A percentile compares a stretch with the other conserved stretches of the same genome.
These are phyloP conservation scores for Anethum foeniculum DNA, from an alignment of 140 eudicot genomes.

Conservation along the genomic window DNA sequence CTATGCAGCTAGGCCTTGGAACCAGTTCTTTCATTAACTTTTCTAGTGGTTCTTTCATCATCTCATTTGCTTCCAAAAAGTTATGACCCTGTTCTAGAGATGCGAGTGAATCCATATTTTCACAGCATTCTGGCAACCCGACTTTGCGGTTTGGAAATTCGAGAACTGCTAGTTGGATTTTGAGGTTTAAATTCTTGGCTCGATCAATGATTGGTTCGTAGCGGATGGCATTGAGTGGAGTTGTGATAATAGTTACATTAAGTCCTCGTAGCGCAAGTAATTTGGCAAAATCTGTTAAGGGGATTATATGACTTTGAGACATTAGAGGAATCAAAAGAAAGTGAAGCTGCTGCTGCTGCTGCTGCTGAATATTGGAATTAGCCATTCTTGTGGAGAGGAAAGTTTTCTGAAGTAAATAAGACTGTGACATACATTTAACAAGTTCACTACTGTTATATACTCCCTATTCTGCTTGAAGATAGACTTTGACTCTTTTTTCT, in stretches of 20 bases:
- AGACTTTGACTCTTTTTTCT: no score
- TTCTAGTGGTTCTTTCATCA: slow-evolving; percentile 20
- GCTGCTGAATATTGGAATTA: background rate
- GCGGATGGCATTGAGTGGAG: slow-evolving; percentile 53
- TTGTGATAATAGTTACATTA: slow-evolving; percentile 48
- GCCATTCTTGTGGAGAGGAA: background rate
- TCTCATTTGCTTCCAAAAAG: slow-evolving; percentile 9
- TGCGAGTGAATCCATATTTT: slow-evolving; percentile 16
- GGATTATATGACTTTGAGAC: slow-evolving; percentile 81
- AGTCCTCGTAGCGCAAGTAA: slow-evolving; percentile 49
- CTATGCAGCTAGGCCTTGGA: slow-evolving; percentile 19
- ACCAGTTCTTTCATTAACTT: background rate
- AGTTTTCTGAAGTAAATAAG: background rate
- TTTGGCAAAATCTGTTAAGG: slow-evolving; percentile 67
- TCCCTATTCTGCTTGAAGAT: no score
- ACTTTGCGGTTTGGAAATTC: slow-evolving; percentile 32
- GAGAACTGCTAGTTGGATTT: slow-evolving; percentile 32
- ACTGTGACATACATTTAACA: background rate
- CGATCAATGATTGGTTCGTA: slow-evolving; percentile 36
- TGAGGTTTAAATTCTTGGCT: slow-evolving; percentile 37
- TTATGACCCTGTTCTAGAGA: slow-evolving; percentile 3
- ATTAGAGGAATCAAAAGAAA: slow-evolving; percentile 56
- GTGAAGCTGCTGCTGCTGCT: slow-evolving; percentile 28
- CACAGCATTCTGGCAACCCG: slow-evolving; percentile 65
- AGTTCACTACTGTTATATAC: background rate